These are phyloP conservation scores for Trichoderma sp. DNA, from an alignment of 2,329 filamentous ascomycete genomes.

Conservation along the genomic window DNA sequence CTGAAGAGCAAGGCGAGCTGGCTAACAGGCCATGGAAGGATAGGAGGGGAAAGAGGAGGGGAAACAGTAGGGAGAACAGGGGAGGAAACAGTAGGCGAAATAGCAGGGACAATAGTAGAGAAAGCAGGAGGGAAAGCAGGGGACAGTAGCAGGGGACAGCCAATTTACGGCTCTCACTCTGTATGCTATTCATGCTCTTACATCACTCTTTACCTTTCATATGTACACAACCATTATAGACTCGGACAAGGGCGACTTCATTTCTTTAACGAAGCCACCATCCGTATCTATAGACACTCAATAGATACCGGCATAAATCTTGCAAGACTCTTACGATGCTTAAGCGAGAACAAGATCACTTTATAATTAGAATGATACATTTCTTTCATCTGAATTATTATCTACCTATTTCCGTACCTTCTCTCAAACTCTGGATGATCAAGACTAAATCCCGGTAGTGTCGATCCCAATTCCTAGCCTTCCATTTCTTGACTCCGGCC, in stretches of 20 bases:
- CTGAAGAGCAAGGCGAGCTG: constrained; percentile 5
- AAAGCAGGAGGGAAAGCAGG: neutral
- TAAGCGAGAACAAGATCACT: neutral
- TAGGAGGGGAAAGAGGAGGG: neutral
- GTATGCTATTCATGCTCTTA: neutral
- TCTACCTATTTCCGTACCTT: neutral
- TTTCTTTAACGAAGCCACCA: neutral
- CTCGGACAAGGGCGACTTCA: neutral
- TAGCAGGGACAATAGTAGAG: neutral
- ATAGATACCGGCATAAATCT: neutral
- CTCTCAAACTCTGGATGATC: neutral
- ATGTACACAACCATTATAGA: neutral
- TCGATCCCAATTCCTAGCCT: neutral
- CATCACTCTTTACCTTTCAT: neutral
- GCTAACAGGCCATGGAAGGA: constrained; percentile 12
- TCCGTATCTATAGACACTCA: neutral
- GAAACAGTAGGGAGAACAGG: neutral
- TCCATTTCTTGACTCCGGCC: neutral
- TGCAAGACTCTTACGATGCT: neutral
- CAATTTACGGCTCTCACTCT: neutral
- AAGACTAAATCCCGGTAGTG: neutral
- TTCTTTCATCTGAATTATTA: neutral
- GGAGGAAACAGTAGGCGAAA: neutral
- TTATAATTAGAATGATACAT: neutral
- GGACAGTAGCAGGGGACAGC: neutral